Base-by-base conservation (phyloP, 2,329 filamentous ascomycete species). In the Massarina eburnea region DNA sequence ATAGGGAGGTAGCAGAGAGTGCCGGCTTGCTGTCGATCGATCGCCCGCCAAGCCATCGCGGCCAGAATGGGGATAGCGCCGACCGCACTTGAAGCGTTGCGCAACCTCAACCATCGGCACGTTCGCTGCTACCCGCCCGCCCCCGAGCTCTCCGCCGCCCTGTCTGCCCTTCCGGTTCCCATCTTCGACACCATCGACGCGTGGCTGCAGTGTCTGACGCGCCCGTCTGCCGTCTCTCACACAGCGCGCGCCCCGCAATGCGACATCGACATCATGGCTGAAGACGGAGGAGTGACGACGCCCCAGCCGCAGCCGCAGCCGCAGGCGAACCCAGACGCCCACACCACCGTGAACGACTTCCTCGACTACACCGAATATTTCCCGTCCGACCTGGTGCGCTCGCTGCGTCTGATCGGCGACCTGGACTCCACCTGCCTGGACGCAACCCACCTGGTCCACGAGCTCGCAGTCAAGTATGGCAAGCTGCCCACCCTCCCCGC, bases 351-450 rank as follows among this genome's bases (percentile, higher is more conserved):
- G 36, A 84, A 81, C 53, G 83, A 86, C 66, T 86, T 83, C 66
- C 79, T 85, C 47, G 82, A 85, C 66, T 86, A 85, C 69, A 86
- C 83, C 51, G 83, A 86, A 69, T 84, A 83, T 73, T 83, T 84
- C 46, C 83, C 83, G 26, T 81, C 82, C 8, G 82, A 85, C 62
- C 73, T 86, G 19, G 76, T 79, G 47, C 82, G 83, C 58, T 84
- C 82, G 51, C 71, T 86, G 43, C 82, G 79, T 41, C 73, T 86
- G 46, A 83, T 86, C 58, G 74, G 76, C 52, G 71, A 78, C 49
- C 75, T 79, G 52, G 74, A 79, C 49, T 57, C 62, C 27, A 68
- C 67, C 41, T 76, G 76, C 48, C 60, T 70, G 49, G 62, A 69
- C 12, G 71, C 68, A 39, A 72, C 76, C 46, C 64, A 70, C 49